These are phyloP conservation scores for Otatea glauca DNA, from an alignment of 176 grass and related monocot species.

Conservation along the genomic window DNA sequence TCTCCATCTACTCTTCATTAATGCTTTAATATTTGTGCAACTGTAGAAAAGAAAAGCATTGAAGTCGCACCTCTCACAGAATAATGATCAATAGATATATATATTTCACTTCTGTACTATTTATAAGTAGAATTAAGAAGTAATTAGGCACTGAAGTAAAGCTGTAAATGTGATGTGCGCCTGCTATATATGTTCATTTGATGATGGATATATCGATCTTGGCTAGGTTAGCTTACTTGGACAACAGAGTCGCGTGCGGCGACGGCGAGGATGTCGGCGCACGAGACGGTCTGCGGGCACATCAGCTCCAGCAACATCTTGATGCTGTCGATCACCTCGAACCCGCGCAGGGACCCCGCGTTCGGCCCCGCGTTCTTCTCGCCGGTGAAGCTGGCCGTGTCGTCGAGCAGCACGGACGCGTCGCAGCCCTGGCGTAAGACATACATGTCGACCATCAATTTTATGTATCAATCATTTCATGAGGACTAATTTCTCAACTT, in stretches of 20 bases:
- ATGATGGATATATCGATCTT: neutral
- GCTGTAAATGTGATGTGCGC: too few species aligned
- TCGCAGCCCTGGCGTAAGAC: conserved; percentile 50
- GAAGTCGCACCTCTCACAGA: too few species aligned
- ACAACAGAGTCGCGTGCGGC: conserved; percentile 68
- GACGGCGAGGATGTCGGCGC: conserved; percentile 64
- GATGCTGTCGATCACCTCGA: conserved; percentile 59
- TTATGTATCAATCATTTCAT: neutral
- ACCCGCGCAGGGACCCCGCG: conserved; percentile 57
- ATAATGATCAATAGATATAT: neutral
- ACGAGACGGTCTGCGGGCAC: conserved; percentile 63
- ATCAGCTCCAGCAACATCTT: conserved; percentile 56
- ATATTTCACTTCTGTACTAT: too few species aligned
- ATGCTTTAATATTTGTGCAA: too few species aligned
- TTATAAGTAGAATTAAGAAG: too few species aligned
- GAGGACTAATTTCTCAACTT: neutral
- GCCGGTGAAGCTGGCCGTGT: conserved; percentile 63
- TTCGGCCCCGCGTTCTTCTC: conserved; percentile 59
- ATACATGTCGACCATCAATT: neutral
- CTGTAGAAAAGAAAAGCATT: too few species aligned
- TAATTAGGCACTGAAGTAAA: too few species aligned
- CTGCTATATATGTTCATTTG: too few species aligned
- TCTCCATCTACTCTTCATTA: too few species aligned
- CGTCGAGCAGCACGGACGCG: conserved; percentile 64
- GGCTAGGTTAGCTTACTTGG: conserved; percentile 33